Evolutionary conservation across 2,329 filamentous ascomycete species (phyloP), one percentile per base, ranked within the genome.

Genomic region (Colletotrichum orbiculare): DNA sequence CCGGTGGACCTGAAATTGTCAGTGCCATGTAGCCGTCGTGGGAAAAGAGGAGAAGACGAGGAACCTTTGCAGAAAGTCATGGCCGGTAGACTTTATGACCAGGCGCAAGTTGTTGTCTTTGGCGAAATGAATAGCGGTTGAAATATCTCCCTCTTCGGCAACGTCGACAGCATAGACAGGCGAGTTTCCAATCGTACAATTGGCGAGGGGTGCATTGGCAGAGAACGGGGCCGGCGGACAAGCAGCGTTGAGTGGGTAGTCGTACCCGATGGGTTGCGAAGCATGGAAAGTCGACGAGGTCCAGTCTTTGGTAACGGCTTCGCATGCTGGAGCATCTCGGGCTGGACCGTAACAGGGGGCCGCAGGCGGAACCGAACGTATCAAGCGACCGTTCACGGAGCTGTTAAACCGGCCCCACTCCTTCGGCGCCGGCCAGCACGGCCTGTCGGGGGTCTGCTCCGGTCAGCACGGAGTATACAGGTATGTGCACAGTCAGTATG

Each of bases 381-480:
- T 76, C 33, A 88, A 74, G 11, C 74, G 75, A 0, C 86, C 86
- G 4, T 74, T 73, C 1, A 88, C 72, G 2, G 84, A 82, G 41
- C 72, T 53, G 69, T 89, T 88, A 64, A 89, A 78, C 0, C 69
- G 54, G 9, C 72, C 69, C 85, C 85, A 88, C n/a, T 73, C 71
- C 8, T 68, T 54, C 2, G 66, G 37, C 0, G 76, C 75, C 0
- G 86, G 86, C 86, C 86, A 89, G 70, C 81, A 84, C 0, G 69
- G 33, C 56, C 87, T 83, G 15, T n/a, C 34, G 37, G 52, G 59
- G 9, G 50, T 56, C 59, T 61, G 37, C 17, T 34, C 15, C 17
- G 15, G 4, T 13, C 13, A 17, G 8, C 15, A 8, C 41, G 6
- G 15, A 45, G 13, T 13, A 35, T 49, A 8, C 48, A 43, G 37